These are phyloP conservation scores for Niveomyces coronatus DNA, from an alignment of 2,329 filamentous ascomycete species.

Conservation along the genomic window DNA sequence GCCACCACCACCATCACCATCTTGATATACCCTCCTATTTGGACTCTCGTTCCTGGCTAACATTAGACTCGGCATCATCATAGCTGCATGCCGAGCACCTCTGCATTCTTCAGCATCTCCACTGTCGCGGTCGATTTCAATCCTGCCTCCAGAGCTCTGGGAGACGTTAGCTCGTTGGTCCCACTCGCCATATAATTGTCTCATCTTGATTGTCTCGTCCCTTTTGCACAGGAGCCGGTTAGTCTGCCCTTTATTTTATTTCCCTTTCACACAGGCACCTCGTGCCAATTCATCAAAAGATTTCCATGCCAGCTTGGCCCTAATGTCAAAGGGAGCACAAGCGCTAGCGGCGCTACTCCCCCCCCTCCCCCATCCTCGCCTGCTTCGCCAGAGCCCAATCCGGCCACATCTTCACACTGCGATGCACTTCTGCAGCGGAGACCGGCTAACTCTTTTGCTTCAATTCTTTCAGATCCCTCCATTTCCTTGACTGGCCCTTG, in stretches of 20 bases:
- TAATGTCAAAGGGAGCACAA: constrained; percentile 20
- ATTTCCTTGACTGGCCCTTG: constrained; percentile 36
- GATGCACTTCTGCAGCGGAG: constrained; percentile 13
- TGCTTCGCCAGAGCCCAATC: no score
- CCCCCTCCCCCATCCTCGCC: constrained; percentile 11
- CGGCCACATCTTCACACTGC: constrained; percentile 15
- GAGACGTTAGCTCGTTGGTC: constrained; percentile 58
- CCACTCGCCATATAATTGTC: constrained; percentile 39
- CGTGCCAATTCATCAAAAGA: constrained; percentile 16
- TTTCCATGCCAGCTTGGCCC: constrained; percentile 19
- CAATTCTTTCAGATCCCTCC: constrained; percentile 29
- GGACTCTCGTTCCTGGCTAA: no score
- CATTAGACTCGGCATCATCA: constrained; percentile 12
- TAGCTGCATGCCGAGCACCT: constrained; percentile 28
- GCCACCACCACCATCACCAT: constrained; percentile 16
- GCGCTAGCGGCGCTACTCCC: constrained; percentile 11
- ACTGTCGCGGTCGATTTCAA: constrained; percentile 32
- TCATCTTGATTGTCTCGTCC: constrained; percentile 35
- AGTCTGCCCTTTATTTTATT: constrained; percentile 27
- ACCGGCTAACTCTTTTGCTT: constrained; percentile 19
- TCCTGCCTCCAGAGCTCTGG: constrained; percentile 38
- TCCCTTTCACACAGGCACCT: constrained; percentile 11
- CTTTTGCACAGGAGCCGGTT: constrained; percentile 39
- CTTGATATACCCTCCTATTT: constrained; percentile 29
- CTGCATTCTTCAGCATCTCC: constrained; percentile 27